Conservation (phyloP, 2,329 filamentous ascomycete genomes). For the Aureobasidium sp. region DNA sequence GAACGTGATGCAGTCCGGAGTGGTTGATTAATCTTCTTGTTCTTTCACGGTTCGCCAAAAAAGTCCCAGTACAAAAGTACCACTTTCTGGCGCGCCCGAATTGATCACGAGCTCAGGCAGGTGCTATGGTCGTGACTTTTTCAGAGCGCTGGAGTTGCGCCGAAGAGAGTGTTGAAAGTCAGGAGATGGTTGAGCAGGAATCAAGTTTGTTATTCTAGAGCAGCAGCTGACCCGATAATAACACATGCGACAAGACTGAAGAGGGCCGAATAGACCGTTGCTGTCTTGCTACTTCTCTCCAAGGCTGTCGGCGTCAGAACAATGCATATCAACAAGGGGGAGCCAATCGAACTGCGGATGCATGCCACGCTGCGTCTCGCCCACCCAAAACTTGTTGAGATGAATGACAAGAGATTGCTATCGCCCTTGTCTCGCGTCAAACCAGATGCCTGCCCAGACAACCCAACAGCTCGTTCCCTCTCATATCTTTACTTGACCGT, state of each 20-base stretch:
- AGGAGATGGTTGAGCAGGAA: neutral
- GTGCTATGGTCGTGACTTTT: neutral
- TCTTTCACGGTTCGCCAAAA: neutral
- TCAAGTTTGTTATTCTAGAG: neutral
- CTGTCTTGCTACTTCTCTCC: neutral
- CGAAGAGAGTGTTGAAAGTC: neutral
- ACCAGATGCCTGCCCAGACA: neutral
- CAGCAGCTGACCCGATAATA: constrained; percentile 7
- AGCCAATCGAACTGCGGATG: constrained; percentile 11
- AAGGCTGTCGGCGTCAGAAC: neutral
- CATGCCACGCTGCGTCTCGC: constrained; percentile 5
- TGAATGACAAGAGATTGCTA: neutral
- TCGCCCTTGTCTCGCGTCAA: neutral
- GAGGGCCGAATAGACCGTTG: constrained; percentile 7
- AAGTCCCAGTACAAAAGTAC: constrained; percentile 1
- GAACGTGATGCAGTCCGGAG: neutral
- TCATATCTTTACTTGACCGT: neutral
- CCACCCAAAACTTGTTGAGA: constrained; percentile 10
- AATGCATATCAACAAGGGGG: neutral
- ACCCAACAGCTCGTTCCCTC: neutral
- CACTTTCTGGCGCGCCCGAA: constrained; percentile 1
- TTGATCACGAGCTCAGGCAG: neutral
- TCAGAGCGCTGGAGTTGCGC: neutral
- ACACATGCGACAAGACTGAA: constrained; percentile 1
- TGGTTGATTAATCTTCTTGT: neutral